These are phyloP conservation scores for Tolypocladium pustulatum DNA, from an alignment of 2,329 filamentous ascomycete genomes.

Conservation along the genomic window DNA sequence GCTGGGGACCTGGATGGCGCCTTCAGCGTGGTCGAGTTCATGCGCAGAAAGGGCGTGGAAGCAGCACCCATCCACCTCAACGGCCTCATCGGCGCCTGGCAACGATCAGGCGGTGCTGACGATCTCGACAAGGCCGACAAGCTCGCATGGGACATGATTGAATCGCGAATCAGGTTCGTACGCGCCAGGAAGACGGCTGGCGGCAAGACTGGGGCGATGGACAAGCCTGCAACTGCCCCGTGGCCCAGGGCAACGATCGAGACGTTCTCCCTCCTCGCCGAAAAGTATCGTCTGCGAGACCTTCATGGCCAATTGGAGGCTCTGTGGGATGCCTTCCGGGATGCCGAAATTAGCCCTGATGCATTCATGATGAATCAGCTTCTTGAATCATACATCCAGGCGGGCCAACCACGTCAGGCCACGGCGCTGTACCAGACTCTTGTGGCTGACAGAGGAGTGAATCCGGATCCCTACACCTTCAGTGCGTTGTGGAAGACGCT, in stretches of 20 bases:
- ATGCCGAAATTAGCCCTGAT: conserved; percentile 56
- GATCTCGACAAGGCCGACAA: conserved; percentile 52
- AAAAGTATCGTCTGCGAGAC: conserved; percentile 57
- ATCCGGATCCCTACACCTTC: conserved; percentile 59
- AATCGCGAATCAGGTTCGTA: conserved; percentile 55
- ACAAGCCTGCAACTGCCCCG: conserved; percentile 3
- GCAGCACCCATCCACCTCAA: conserved; percentile 71
- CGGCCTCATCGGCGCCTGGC: conserved; percentile 68
- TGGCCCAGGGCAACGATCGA: conserved; percentile 58
- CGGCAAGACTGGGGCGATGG: neutral
- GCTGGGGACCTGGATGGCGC: conserved; percentile 62
- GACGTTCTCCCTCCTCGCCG: conserved; percentile 65
- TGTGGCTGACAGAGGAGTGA: conserved; percentile 34
- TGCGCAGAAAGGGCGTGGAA: conserved; percentile 57
- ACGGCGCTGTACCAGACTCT: conserved; percentile 45
- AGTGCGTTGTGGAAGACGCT: conserved; percentile 55
- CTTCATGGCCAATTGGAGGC: conserved; percentile 46
- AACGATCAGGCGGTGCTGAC: conserved; percentile 48
- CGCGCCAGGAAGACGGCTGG: conserved; percentile 25
- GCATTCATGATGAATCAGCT: conserved; percentile 73
- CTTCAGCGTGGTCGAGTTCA: conserved; percentile 61
- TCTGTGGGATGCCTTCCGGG: conserved; percentile 51
- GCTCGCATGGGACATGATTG: conserved; percentile 69
- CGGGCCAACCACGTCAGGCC: conserved; percentile 43
- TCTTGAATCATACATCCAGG: conserved; percentile 54